Conservation (phyloP, 148 eudicot species). For the Drosera capensis region DNA sequence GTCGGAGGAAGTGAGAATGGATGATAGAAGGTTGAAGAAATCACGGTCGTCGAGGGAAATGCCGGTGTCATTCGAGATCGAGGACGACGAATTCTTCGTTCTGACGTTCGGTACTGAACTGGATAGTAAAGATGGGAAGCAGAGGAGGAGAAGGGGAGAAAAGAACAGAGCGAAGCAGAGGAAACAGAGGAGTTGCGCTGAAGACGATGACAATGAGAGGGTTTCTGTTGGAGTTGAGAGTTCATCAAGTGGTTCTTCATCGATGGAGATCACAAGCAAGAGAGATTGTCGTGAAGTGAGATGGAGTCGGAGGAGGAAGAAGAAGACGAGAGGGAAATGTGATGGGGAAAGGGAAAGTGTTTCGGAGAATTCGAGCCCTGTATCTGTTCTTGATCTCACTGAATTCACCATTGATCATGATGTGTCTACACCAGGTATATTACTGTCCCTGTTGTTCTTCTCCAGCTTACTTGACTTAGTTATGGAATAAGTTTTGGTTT, state of each 20-base stretch:
- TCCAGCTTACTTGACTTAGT: background rate
- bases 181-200: conserved; percentile 21
- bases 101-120: conserved; percentile 35
- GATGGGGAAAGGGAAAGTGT: conserved; percentile 27
- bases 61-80: conserved; percentile 24
- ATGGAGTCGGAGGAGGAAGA: conserved; percentile 10
- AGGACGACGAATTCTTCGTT: conserved; percentile 53
- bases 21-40: conserved; percentile 23
- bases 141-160: conserved; percentile 11
- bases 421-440: conserved; percentile 42
- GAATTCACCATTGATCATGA: conserved; percentile 30
- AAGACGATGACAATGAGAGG: conserved; percentile 7
- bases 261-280: background rate
- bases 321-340: conserved; percentile 17
- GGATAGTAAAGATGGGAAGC: conserved; percentile 13
- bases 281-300: conserved; percentile 13
- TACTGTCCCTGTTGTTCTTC: background rate
- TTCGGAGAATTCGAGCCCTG: conserved; percentile 62
- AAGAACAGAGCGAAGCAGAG: conserved; percentile 16
- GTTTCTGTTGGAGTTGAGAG: conserved; percentile 1
- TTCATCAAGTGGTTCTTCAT: background rate
- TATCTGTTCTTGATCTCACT: conserved; percentile 63
- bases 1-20: conserved; percentile 17
- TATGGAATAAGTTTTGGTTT: background rate
- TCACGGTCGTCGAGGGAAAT: conserved; percentile 35